Evolutionary conservation across 2,329 filamentous ascomycete genomes (phyloP).

Genomic region (Xylariaceae sp.): DNA sequence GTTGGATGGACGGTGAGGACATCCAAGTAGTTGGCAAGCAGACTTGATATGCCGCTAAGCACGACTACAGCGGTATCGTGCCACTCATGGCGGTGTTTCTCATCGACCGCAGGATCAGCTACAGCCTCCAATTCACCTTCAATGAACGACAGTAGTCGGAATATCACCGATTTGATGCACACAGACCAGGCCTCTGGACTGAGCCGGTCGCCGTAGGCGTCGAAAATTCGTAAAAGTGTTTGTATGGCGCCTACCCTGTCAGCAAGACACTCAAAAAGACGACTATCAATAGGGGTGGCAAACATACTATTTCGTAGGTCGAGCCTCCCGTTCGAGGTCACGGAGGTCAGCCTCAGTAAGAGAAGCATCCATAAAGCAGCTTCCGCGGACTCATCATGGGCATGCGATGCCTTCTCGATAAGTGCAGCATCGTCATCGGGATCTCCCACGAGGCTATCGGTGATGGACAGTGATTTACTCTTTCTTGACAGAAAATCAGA

Average conservation of each 20-base stretch:
- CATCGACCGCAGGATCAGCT: slow-evolving; percentile 28
- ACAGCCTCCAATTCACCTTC: slow-evolving; percentile 44
- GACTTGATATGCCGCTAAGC: slow-evolving; percentile 61
- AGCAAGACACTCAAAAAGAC: slow-evolving; percentile 24
- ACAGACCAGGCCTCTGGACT: slow-evolving; percentile 74
- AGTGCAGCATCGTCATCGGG: slow-evolving; percentile 47
- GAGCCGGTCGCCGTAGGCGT: slow-evolving; percentile 78
- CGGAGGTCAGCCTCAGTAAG: slow-evolving; percentile 60
- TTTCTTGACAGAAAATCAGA: slow-evolving; percentile 73
- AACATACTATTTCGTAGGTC: slow-evolving; percentile 68
- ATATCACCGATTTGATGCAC: slow-evolving; percentile 73
- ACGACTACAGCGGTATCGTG: slow-evolving; percentile 69
- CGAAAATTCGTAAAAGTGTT: slow-evolving; percentile 83
- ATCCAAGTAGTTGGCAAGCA: slow-evolving; percentile 71
- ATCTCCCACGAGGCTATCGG: slow-evolving; percentile 45
- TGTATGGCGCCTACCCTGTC: slow-evolving; percentile 62
- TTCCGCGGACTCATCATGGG: slow-evolving; percentile 53
- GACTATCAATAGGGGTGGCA: not conserved
- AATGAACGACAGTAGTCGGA: slow-evolving; percentile 68
- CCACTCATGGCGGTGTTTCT: slow-evolving; percentile 51
- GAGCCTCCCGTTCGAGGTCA: slow-evolving; percentile 62
- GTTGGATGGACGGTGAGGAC: slow-evolving; percentile 57
- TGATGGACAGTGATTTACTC: slow-evolving; percentile 50
- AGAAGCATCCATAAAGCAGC: slow-evolving; percentile 74
- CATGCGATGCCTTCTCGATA: slow-evolving; percentile 49